phyloP scores from a whole-genome alignment of 768 basidiomycete species.

The Pulveroboletus frians region DNA sequence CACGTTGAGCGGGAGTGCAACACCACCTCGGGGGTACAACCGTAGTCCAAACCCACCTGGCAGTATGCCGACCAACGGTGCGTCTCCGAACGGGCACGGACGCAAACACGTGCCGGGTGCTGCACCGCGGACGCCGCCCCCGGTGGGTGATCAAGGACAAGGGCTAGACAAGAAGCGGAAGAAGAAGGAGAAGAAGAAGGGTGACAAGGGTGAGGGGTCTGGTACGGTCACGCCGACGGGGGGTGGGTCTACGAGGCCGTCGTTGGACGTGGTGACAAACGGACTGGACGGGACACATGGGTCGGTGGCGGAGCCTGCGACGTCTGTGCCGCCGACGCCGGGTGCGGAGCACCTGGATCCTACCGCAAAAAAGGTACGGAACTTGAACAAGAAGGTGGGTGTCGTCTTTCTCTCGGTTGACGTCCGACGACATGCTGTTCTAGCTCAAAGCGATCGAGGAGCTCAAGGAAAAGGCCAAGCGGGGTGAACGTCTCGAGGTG shows the following conservation, averaged over 20 bases:
- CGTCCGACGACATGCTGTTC: background rate
- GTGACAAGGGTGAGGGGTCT: slow-evolving; percentile 29
- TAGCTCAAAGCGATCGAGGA: slow-evolving; percentile 99
- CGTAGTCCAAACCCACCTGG: slow-evolving; percentile 55
- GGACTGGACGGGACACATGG: slow-evolving; percentile 19
- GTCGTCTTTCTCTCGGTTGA: background rate
- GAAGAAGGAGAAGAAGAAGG: slow-evolving; percentile 56
- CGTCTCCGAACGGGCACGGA: slow-evolving; percentile 27
- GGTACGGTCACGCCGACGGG: slow-evolving; percentile 29
- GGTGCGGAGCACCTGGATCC: slow-evolving; percentile 66
- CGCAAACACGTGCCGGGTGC: slow-evolving; percentile 65
- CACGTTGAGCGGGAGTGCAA: slow-evolving; percentile 45
- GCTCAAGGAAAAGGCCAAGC: slow-evolving; percentile 84
- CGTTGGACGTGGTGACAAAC: slow-evolving; percentile 35
- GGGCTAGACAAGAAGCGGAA: slow-evolving; percentile 39
- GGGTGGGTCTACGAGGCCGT: slow-evolving; percentile 26
- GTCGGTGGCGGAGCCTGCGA: slow-evolving; percentile 3
- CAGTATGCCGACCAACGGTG: slow-evolving; percentile 35
- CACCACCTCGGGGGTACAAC: slow-evolving; percentile 57
- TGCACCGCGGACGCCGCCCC: slow-evolving; percentile 45
- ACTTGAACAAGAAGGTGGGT: slow-evolving; percentile 88
- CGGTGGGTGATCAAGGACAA: slow-evolving; percentile 33
- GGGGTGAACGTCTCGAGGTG: slow-evolving; percentile 88
- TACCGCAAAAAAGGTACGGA: slow-evolving; percentile 87
- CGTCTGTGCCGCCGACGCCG: slow-evolving; percentile 48